A percentile compares a stretch with the other conserved stretches of the same genome.
Conservation (phyloP, 768 basidiomycete species). For the Podaxis sp. region DNA sequence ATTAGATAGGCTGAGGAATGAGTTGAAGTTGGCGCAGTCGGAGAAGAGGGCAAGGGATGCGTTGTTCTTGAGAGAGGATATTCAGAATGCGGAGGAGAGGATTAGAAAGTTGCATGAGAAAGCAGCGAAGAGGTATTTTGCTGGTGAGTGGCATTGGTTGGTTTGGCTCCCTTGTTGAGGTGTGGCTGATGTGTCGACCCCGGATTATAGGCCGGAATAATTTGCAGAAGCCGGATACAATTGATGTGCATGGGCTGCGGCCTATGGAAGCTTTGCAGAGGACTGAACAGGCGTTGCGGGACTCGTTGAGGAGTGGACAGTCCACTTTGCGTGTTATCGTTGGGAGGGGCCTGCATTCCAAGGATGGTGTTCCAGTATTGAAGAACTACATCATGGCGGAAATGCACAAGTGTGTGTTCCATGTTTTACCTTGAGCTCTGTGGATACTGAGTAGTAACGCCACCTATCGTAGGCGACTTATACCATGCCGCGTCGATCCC, state of each 20-base stretch:
- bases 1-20: conserved; percentile 24
- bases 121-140: conserved; percentile 45
- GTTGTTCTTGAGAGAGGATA: conserved; percentile 37
- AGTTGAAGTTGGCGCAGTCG: conserved; percentile 29
- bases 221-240: conserved; percentile 29
- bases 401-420: conserved; percentile 57
- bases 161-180: conserved; percentile 1
- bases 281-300: conserved; percentile 43
- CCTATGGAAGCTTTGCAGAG: conserved; percentile 44
- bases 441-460: conserved; percentile 2
- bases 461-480: conserved; percentile 48
- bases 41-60: conserved; percentile 37
- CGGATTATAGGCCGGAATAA: conserved; percentile 26
- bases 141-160: conserved; percentile 31
- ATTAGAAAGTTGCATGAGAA: conserved; percentile 41
- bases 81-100: conserved; percentile 34
- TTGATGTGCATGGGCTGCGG: conserved; percentile 53
- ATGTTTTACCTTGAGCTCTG: conserved; percentile 7
- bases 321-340: conserved; percentile 44
- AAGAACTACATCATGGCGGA: conserved; percentile 78
- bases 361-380: conserved; percentile 68
- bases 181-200: background rate
- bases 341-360: conserved; percentile 85
- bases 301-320: conserved; percentile 33
- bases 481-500: conserved; percentile 71